Evolutionary conservation across 768 basidiomycete species (phyloP), one percentile per base, ranked within the genome.

Genomic region (Auriculariales sp.): DNA sequence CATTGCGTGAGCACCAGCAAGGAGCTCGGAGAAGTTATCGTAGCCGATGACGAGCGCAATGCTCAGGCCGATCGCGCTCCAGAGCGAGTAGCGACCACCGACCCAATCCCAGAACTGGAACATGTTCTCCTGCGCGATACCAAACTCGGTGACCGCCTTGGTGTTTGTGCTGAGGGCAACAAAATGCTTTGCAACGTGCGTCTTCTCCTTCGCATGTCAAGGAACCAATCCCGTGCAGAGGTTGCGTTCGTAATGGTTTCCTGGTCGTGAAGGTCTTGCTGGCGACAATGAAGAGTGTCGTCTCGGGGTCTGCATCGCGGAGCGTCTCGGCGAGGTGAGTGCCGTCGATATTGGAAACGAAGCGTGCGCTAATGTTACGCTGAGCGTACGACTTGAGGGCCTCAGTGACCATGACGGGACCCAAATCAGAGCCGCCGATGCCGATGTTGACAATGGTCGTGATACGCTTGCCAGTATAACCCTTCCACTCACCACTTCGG

Each of bases 71-170:
- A 99, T 97, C 28, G 95, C 94, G 54, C 89, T 92, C 94, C 95
- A 98, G 55, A 99, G 73, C 58, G 86, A 91, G 77, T 99, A 99
- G 54, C 94, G 79, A 25, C 95, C 95, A 54, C 95, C 95, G 55
- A 99, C 95, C 95, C 95, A 99, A 67, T 98, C 95, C 94, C 94
- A 99, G 79, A 99, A 98, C 62, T 85, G 81, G 79, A 99, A 99
- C 93, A 99, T 99, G 71, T 97, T 97, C 57, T 75, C 74, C 53
- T 80, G 65, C 42, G 83, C 72, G 60, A 99, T 99, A 34, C 95
- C 95, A 60, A 99, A 99, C 2, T 74, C 79, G 15, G 88, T 86
- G 50, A 98, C 95, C 10, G 87, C 90, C 61, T 81, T 77, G 47
- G 90, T 90, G 67, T 99, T 99, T 51, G 95, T 99, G 59, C 88